phyloP scores from a whole-genome alignment of 2,329 filamentous ascomycete genomes.

The Fusarium dlaminii region DNA sequence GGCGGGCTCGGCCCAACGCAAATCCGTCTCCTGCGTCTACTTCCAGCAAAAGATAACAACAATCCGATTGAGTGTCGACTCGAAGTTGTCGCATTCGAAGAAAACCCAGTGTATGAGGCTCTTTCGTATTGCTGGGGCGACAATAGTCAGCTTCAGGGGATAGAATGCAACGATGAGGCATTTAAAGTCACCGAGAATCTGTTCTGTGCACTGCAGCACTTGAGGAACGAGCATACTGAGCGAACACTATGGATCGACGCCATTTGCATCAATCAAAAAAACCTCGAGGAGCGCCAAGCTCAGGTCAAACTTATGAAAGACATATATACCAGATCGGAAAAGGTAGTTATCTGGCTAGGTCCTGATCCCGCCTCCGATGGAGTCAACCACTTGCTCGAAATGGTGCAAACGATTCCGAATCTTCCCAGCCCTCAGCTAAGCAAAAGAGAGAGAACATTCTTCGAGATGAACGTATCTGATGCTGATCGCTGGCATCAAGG shows the following conservation, averaged over 20 bases:
- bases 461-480: not conserved
- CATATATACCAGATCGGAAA: not conserved
- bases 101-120: not conserved
- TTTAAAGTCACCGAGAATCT: not conserved
- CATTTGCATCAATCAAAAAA: not conserved
- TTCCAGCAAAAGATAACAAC: not conserved
- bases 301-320: not conserved
- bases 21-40: not conserved
- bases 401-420: not conserved
- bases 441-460: not conserved
- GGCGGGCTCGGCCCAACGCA: not conserved
- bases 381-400: not conserved
- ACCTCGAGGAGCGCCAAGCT: not conserved
- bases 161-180: not conserved
- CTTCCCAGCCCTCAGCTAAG: not conserved
- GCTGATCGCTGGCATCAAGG: not conserved
- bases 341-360: not conserved
- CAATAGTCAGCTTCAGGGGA: fast-evolving
- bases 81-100: not conserved
- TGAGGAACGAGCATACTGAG: not conserved
- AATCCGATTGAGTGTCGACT: not conserved
- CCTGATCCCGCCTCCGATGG: not conserved
- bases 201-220: not conserved
- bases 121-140: not conserved
- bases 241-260: not conserved